phyloP scores from a whole-genome alignment of 139 green algal species.

The Asterochloris sp. region DNA sequence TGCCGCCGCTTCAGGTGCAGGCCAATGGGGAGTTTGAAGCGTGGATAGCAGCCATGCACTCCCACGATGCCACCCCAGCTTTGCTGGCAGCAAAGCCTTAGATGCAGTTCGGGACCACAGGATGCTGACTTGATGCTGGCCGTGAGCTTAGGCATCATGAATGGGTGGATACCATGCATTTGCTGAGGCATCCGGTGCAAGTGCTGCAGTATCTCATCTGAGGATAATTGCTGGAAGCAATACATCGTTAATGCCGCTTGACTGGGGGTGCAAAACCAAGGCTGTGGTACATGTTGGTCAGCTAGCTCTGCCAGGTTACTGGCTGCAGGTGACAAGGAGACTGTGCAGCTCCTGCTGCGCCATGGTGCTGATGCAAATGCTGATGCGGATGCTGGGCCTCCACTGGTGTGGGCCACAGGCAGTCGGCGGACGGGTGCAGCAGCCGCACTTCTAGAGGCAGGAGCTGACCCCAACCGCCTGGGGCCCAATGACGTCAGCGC shows the following conservation, averaged over 20 bases:
- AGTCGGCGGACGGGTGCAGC: slow-evolving; percentile 9
- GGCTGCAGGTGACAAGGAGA: neutral
- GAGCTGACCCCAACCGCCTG: slow-evolving; percentile 2
- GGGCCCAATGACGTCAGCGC: slow-evolving; percentile 16
- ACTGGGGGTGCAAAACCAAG: no score
- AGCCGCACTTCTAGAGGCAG: slow-evolving; percentile 20
- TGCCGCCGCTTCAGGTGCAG: slow-evolving; percentile 25
- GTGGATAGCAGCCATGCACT: neutral
- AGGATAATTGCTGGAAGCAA: no score
- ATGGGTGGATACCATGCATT: no score
- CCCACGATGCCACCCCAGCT: neutral
- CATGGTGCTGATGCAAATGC: slow-evolving; percentile 27
- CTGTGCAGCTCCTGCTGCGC: slow-evolving; percentile 17
- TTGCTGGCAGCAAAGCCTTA: no score
- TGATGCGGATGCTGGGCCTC: slow-evolving; percentile 19
- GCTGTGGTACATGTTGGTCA: no score
- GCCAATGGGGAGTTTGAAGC: neutral
- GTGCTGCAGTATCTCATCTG: no score
- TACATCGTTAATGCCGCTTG: no score
- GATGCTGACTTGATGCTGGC: no score
- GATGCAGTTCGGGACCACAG: no score
- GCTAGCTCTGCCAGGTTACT: neutral
- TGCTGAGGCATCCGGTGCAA: no score
- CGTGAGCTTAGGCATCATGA: no score
- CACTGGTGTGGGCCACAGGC: slow-evolving; percentile 35